Conservation (phyloP, 2,329 filamentous ascomycete species). For the Paracorniculantispora psalliotae region DNA sequence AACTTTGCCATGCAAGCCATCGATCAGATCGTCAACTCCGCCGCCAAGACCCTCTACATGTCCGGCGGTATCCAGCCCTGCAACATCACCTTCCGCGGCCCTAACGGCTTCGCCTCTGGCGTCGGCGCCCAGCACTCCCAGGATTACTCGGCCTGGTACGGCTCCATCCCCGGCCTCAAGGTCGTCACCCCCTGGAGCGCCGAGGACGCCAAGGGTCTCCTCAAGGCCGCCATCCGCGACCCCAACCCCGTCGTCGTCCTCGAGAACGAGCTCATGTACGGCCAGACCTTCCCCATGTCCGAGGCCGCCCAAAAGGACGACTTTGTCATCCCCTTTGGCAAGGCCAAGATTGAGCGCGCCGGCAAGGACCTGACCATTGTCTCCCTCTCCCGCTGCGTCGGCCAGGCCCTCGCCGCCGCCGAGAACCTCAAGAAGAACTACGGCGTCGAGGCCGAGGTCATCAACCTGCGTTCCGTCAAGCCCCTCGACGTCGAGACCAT, state of each 20-base stretch:
- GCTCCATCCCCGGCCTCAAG: constrained; percentile 94
- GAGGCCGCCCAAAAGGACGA: constrained; percentile 93
- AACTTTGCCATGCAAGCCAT: constrained; percentile 99
- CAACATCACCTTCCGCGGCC: constrained; percentile 99
- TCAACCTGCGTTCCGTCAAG: constrained; percentile 97
- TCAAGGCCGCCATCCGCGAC: constrained; percentile 97
- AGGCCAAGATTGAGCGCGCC: constrained; percentile 96
- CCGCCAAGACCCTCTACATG: constrained; percentile 99
- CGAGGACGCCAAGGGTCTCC: constrained; percentile 94
- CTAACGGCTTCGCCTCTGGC: constrained; percentile 95
- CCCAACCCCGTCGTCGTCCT: constrained; percentile 93
- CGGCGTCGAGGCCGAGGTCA: constrained; percentile 89
- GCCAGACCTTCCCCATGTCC: constrained; percentile 93
- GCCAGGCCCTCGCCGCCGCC: constrained; percentile 82
- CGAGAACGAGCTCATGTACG: constrained; percentile 89
- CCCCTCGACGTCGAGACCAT: constrained; percentile 93
- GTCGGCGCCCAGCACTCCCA: constrained; percentile 98
- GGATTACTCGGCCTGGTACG: constrained; percentile 98
- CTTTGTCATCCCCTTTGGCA: constrained; percentile 95
- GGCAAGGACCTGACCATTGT: constrained; percentile 97
- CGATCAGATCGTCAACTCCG: constrained; percentile 99
- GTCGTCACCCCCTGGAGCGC: constrained; percentile 94
- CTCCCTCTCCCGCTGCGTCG: constrained; percentile 89
- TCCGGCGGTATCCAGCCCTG: constrained; percentile 98
- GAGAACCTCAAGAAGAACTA: constrained; percentile 94